A percentile compares a stretch with the other conserved stretches of the same genome.
These are phyloP conservation scores for Calonectria montana DNA, from an alignment of 2,329 filamentous ascomycete species.

Conservation along the genomic window DNA sequence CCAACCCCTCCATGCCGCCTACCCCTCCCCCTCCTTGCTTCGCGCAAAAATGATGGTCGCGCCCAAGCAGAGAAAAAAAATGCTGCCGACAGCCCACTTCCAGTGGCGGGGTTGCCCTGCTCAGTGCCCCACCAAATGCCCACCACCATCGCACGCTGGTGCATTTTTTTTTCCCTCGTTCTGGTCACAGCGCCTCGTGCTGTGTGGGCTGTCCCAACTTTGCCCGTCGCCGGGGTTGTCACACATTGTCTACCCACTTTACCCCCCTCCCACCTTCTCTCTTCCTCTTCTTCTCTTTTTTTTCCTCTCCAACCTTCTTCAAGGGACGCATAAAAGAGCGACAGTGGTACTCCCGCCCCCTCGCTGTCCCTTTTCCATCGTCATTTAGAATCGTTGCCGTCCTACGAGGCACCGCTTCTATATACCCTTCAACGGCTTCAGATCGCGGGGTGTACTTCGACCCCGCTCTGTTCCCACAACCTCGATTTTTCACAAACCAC, in stretches of 20 bases:
- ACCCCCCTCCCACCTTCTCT: conserved; percentile 39
- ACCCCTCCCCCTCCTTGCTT: conserved; percentile 8
- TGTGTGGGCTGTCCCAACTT: conserved; percentile 30
- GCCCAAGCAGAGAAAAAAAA: conserved; percentile 7
- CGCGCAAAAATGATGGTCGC: neutral
- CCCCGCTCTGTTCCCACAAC: conserved; percentile 57
- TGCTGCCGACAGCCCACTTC: conserved; percentile 10
- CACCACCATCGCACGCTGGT: conserved; percentile 19
- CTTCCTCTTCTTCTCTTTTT: conserved; percentile 36
- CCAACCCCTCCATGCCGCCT: conserved; percentile 18
- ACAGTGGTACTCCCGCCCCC: conserved; percentile 47
- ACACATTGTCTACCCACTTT: conserved; percentile 39
- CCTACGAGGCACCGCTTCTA: conserved; percentile 42
- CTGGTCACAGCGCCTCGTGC: conserved; percentile 21
- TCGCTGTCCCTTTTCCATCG: conserved; percentile 54
- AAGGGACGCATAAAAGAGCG: conserved; percentile 54
- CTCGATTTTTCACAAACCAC: conserved; percentile 49
- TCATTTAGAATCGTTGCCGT: conserved; percentile 46
- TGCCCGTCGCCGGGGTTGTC: conserved; percentile 29
- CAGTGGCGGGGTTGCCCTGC: conserved; percentile 20
- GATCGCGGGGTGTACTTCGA: conserved; percentile 56
- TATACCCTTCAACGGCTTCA: conserved; percentile 41
- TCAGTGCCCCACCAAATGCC: conserved; percentile 23
- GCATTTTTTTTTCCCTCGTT: conserved; percentile 39
- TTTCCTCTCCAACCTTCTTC: conserved; percentile 35